Base-by-base conservation (phyloP, 495 filamentous ascomycete genomes). In the Aspergillus panamensis region DNA sequence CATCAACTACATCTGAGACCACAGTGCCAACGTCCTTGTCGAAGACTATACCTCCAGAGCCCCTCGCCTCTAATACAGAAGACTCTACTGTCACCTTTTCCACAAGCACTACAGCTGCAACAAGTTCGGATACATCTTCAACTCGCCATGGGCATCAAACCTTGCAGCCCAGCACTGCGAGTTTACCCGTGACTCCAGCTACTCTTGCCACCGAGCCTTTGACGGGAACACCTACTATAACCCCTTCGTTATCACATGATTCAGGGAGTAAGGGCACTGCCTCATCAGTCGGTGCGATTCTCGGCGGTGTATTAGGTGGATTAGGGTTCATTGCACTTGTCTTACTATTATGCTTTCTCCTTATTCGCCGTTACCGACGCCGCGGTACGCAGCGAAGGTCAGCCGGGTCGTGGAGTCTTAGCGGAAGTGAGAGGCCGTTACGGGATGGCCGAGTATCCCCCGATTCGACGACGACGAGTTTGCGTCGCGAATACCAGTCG, bases 241-340 rank as follows among this genome's bases (percentile, higher is more conserved):
- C 47, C 16, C 44, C 61, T 5, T 9, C 48, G 17, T 37, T 52
- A 31, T 12, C 60, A 58, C 20, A 49, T 3, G 9, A 33, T 3
- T 31, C 61, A 30, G 29, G 60, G 17, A 32, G 53, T 8, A 17
- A 47, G 13, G 29, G 16, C 17, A 19, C 50, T 12, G 17, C 20
- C 13, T 48, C 50, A n/a, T 40, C 63, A 12, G 59, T 63, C 21
- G 62, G 62, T 16, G 53, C 57, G 2, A 62, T 76, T 16, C 62
- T 72, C 10, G 73, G 69, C 5, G 62, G 64, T 30, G 39, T 66
- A 1, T 17, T 76, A 2, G 73, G 73, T 14, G 69, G 58, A 20
- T 35, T 64, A 12, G 68, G 57, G 9, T 55, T 70, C 37, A 48
- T 67, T 4, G 61, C 62, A 1, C 60, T 74, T 10, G 50, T 57